A percentile compares a stretch with the other conserved stretches of the same genome.
These are phyloP conservation scores for Solanum tarapatanum DNA, from an alignment of 257 asterid species.

Conservation along the genomic window DNA sequence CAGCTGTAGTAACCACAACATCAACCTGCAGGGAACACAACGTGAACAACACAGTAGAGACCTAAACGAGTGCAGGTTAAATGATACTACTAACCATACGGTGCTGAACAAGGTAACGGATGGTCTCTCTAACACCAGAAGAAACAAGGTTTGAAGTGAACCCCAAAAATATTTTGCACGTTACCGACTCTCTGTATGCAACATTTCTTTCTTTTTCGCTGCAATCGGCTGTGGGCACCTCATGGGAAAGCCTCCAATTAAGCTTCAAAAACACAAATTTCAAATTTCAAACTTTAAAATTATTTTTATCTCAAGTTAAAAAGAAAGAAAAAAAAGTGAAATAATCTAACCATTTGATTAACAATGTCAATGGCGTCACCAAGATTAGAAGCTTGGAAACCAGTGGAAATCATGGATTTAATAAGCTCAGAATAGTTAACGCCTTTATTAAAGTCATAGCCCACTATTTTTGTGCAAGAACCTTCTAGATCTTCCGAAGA, in stretches of 20 bases:
- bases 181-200: slow-evolving; percentile 50
- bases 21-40: slow-evolving; percentile 43
- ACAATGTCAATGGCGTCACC: slow-evolving; percentile 80
- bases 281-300: neutral
- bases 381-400: slow-evolving; percentile 92
- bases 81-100: slow-evolving; percentile 62
- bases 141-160: slow-evolving; percentile 89
- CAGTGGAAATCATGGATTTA: slow-evolving; percentile 34
- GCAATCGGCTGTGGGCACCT: slow-evolving; percentile 48
- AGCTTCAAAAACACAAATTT: slow-evolving; percentile 37
- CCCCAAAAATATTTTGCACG: slow-evolving; percentile 78
- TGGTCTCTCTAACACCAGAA: slow-evolving; percentile 73
- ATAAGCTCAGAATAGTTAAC: slow-evolving; percentile 53
- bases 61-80: no score
- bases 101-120: slow-evolving; percentile 77
- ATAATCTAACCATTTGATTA: slow-evolving; percentile 59
- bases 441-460: slow-evolving; percentile 77
- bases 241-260: slow-evolving; percentile 91
- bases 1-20: slow-evolving; percentile 91
- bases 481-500: slow-evolving; percentile 53
- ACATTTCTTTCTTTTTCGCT: slow-evolving; percentile 45
- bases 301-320: no score
- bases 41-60: no score
- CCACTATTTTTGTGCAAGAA: slow-evolving; percentile 41
- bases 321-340: neutral